phyloP scores from a whole-genome alignment of 2,329 filamentous ascomycete species.

The Teratosphaeria gauchensis region DNA sequence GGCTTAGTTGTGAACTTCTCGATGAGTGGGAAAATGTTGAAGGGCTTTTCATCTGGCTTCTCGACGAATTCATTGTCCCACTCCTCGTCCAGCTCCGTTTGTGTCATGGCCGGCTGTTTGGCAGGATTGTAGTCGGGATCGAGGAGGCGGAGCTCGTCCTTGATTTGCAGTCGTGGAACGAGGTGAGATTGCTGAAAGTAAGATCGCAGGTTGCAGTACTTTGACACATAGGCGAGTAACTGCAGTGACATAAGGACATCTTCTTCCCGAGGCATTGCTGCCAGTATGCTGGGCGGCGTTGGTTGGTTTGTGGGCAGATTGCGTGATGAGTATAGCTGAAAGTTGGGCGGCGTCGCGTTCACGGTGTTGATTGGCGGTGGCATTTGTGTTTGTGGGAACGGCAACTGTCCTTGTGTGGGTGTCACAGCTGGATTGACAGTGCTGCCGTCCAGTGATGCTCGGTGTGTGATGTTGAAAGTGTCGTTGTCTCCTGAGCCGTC shows the following conservation, averaged over 20 bases:
- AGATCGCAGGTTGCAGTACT: constrained; percentile 90
- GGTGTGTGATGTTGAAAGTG: constrained; percentile 89
- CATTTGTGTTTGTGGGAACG: constrained; percentile 19
- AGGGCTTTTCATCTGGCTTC: constrained; percentile 22
- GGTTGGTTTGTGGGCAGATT: constrained; percentile 18
- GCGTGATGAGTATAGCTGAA: constrained; percentile 27
- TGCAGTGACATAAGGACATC: constrained; percentile 98
- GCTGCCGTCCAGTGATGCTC: constrained; percentile 73
- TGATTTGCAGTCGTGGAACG: constrained; percentile 84
- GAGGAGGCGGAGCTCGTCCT: constrained; percentile 69
- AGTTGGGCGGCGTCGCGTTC: constrained; percentile 64
- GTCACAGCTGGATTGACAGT: constrained; percentile 62
- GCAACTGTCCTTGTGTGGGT: constrained; percentile 42
- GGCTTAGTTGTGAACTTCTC: constrained; percentile 90
- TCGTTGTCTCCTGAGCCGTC: constrained; percentile 77
- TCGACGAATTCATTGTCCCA: constrained; percentile 77
- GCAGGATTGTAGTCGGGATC: constrained; percentile 54
- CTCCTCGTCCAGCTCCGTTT: constrained; percentile 57
- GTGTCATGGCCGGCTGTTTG: constrained; percentile 26
- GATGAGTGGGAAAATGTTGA: constrained; percentile 92
- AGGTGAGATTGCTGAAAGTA: constrained; percentile 95
- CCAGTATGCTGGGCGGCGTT: constrained; percentile 56
- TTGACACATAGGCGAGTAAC: constrained; percentile 91
- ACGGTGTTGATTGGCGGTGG: constrained; percentile 53
- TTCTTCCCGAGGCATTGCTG: constrained; percentile 91